Evolutionary conservation across 345 rosid species (phyloP), one percentile per base, ranked within the genome.

Genomic region (Streptanthus diversifolius): DNA sequence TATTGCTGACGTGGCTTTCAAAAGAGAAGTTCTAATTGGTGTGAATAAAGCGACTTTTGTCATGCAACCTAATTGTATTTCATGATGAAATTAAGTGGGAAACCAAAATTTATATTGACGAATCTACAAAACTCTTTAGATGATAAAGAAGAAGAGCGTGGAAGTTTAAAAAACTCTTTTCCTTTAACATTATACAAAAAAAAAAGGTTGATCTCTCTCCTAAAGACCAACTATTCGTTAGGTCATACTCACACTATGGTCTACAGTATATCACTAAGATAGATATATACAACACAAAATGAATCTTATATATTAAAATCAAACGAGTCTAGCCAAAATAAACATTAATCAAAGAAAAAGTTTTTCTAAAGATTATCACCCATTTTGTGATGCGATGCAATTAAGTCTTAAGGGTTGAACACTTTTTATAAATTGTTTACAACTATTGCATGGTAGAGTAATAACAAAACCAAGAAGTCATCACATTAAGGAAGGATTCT

Each of bases 41-140:
- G 21, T 25, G 56, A 43, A 60, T 22, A 59, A 59, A 67, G 62
- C 15, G 56, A 73, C 71, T 64, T 55, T 73, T 22, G 4, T 36
- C 77, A 73, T 65, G 77, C 68, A 74, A 74, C 54, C 30, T 58
- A 58, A 71, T 74, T 58, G 68, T 67, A 40, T 21, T 2, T 67
- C 55, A 74, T 51, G 21, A 74, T 67, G 21, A 45, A 21, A 7
- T 51, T 52, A 17, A 60, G 79, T 68, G 73, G 79, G 74, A 68
- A 75, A 75, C 63, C 68, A 51, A 57, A 60, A 24, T n/a, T 57
- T 6, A 15, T 63, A 62, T 67, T 60, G 69, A 52, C 40, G 24
- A 60, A 49, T 66, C 67, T 59, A 48, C 41, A 25, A 47, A 74
- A 25, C 61, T 66, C 30, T 68, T 53, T 39, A 25, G 15, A 40